Base-by-base conservation (phyloP, 768 basidiomycete genomes). In the Agaricus subrufescens region DNA sequence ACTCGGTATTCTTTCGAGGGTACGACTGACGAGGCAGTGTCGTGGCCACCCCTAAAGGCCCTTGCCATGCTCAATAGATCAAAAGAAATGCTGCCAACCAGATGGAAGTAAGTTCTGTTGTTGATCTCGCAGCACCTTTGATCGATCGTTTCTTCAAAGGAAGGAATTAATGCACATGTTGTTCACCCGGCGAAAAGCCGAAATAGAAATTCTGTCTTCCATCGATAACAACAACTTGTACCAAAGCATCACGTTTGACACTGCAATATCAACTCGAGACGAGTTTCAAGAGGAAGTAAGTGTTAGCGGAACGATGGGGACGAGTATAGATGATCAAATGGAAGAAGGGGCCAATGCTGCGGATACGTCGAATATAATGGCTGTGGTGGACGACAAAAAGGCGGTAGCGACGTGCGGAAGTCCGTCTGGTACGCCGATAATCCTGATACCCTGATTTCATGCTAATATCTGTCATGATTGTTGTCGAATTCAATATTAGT, bases 131-230 rank as follows among this genome's bases (percentile, higher is more conserved):
- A 42, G 49, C 44, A 26, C 19, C 38, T 50, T 11, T 34, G 29
- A 19, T 40, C 12, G 4, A 42, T 19, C 42, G 53, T 50, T 38
- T 46, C 9, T 34, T 26, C 42, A 7, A 66, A 95, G 94, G 71
- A 85, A 83, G 60, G 93, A 96, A 64, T 81, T 98, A 2, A 77
- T 77, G 67, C 76, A 83, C 60, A 91, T 97, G 81, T 69, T 98
- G 37, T 85, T 89, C 65, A 75, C 72, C 4, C 82, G 90, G n/a
- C 83, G 86, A 45, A 98, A 98, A 70, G 95, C 95, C 3, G 96
- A 98, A 70, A 95, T 95, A 46, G 92, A 98, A 66, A 76, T 90
- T 42, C 65, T 91, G 37, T 70, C 70, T 29, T 54, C 48, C 43
- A 12, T 46, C 39, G 19, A 49, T 10, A 26, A 31, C 10, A 31